Base-by-base conservation (phyloP, 2,329 filamentous ascomycete species). In the Colletotrichum melonis region DNA sequence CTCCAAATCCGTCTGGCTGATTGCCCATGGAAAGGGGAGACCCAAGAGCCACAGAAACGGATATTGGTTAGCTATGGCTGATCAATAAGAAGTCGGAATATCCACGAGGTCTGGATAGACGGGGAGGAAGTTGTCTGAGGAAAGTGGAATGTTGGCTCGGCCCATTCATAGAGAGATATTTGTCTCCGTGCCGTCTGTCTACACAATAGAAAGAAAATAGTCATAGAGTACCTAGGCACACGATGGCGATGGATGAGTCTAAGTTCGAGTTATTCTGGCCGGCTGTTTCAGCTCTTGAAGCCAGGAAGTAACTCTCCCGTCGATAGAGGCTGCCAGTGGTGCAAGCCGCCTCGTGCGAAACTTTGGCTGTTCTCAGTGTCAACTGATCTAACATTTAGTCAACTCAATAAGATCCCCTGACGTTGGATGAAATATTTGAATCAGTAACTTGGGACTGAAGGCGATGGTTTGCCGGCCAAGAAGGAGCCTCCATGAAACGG, bases 221-320 rank as follows among this genome's bases (percentile, higher is more conserved):
- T 8, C 42, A 11, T 3, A 11, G 42, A n/a, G 19, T 49, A 49
- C 16, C 8, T n/a, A n/a, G 19, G 19, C 42, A 11, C 19, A 9
- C 16, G 7, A 49, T 22, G 42, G 42, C 26, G 42, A 60, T 56
- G 26, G 19, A 54, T 22, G 32, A 49, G 9, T 22, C n/a, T 42
- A 26, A 32, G 59, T 55, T 28, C 54, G 2, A 26, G n/a, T 22
- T 28, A 49, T 60, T 57, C 55, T 56, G 56, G 68, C 54, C 55
- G 55, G 70, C 19, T 60, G 67, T 73, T 73, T 70, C 70, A 70
- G 32, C 22, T 38, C 38, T 42, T 22, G 32, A 24, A 55, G 54
- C 67, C 28, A 54, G 42, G 46, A 24, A 38, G 30, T 16, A 28
- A 49, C 54, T 55, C 22, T 60, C 42, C 46, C 6, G n/a, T 59